Evolutionary conservation across 768 basidiomycete genomes (phyloP), one percentile per base, ranked within the genome.

Genomic region (Crucibulum laeve): DNA sequence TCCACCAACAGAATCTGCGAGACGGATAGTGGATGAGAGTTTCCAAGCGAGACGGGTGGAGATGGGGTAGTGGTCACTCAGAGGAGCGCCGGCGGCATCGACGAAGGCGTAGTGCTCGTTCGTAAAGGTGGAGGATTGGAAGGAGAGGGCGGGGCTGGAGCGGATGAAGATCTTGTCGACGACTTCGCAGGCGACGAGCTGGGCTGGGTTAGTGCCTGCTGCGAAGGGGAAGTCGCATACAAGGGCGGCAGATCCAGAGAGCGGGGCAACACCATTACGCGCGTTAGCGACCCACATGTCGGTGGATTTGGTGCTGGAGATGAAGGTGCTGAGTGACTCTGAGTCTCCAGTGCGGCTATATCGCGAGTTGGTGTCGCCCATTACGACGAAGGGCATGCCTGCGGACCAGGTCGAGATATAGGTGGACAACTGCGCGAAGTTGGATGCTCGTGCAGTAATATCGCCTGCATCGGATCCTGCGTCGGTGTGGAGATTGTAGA

Each of bases 401-500:
- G 38, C 25, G 8, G 66, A 67, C 53, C 55, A 57, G 4, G 37
- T 52, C 14, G 55, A 34, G 8, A 60, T 56, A 43, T 62, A 67
- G 13, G 44, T 36, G 6, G 57, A 47, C 15, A 69, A 46, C 42
- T 69, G 66, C 13, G 59, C 58, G 14, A 67, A 45, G 40, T 68
- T 69, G 22, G 56, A 57, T 22, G 52, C 46, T 13, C 65, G 54
- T 2, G 66, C 66, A 15, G 48, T 44, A 38, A 57, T 54, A 43
- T 69, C 67, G 0, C 53, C 68, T 6, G 50, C 23, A 4, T 67
- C 58, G 5, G 54, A 55, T 0, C 65, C 68, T 15, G 68, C 66
- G 42, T 69, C 66, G 2, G 62, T 56, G 40, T 69, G 68, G 8
- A 69, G 57, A 50, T 69, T 68, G 52, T 68, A 68, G 10, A 64